Evolutionary conservation across 257 asterid genomes (phyloP).

Genomic region (Capsicum chinense): DNA sequence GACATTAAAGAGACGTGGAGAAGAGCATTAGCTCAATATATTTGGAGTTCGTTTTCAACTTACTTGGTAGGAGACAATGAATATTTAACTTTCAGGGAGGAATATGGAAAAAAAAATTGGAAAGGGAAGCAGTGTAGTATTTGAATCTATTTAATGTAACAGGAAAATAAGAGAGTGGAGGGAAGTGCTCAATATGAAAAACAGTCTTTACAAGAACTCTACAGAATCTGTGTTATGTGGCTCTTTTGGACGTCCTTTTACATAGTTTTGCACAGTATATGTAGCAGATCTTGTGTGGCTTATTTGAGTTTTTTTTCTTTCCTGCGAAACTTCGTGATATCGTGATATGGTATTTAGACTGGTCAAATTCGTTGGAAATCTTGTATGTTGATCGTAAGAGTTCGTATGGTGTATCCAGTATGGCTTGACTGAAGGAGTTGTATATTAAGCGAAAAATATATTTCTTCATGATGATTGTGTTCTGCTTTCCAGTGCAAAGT

Average conservation of each 20-base stretch:
- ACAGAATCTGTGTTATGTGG: not conserved
- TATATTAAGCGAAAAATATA: not conserved
- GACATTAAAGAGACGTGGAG: not conserved
- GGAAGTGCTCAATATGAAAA: conserved; percentile 4
- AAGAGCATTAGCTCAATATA: not conserved
- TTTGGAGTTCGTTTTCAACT: not conserved
- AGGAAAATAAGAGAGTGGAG: not conserved
- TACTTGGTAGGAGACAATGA: not conserved
- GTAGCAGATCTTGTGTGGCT: conserved; percentile 1
- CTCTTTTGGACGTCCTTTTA: conserved; percentile 2
- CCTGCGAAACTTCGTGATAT: conserved; percentile 7
- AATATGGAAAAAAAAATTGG: not conserved
- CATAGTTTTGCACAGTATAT: not conserved
- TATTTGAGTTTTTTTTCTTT: not conserved
- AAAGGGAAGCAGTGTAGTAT: not conserved
- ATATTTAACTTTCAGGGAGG: conserved; percentile 11
- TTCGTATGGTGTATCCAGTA: not conserved
- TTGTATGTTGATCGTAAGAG: not conserved
- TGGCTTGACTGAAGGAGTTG: not conserved
- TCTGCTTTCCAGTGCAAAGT: not conserved
- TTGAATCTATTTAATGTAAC: not conserved
- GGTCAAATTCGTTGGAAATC: not conserved
- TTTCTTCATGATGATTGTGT: conserved; percentile 14
- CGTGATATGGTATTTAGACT: not conserved
- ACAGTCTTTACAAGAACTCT: not conserved